Conservation (phyloP, 352 stramenopile genomes). For the Bremia lactucae region DNA sequence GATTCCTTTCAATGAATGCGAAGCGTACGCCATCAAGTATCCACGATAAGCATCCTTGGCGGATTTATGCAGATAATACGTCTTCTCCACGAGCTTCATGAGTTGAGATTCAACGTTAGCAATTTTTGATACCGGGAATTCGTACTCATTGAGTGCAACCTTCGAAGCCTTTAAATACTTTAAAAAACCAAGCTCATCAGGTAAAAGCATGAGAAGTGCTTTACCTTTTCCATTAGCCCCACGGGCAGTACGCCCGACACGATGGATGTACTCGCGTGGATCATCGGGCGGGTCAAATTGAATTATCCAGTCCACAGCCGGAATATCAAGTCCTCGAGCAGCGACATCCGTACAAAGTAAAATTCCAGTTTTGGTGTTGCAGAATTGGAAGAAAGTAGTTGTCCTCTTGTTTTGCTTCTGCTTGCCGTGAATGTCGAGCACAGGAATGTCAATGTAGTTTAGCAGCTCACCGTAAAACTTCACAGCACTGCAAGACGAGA, state of each 20-base stretch:
- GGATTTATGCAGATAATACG: constrained; percentile 98
- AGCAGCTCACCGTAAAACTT: constrained; percentile 99
- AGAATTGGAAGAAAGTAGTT: constrained; percentile 99
- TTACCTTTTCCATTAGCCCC: constrained; percentile 86
- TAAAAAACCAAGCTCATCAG: constrained; percentile 96
- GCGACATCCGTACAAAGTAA: constrained; percentile 98
- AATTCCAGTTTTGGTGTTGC: constrained; percentile 93
- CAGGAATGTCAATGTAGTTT: constrained; percentile 98
- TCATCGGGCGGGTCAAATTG: constrained; percentile 98
- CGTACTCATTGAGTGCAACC: constrained; percentile 98
- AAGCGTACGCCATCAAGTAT: constrained; percentile 97
- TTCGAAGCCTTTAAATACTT: constrained; percentile 97
- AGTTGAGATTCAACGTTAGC: constrained; percentile 96
- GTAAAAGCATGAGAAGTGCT: constrained; percentile 96
- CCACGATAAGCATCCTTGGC: constrained; percentile 95
- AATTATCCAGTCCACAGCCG: constrained; percentile 98
- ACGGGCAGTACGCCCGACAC: constrained; percentile 78
- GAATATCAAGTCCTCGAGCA: constrained; percentile 95
- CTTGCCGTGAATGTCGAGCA: constrained; percentile 98
- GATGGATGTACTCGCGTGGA: constrained; percentile 97
- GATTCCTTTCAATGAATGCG: constrained; percentile 96
- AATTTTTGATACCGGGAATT: constrained; percentile 96
- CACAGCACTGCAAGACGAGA: constrained; percentile 89
- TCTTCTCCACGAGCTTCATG: constrained; percentile 97
- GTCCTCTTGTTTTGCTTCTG: constrained; percentile 99